A percentile compares a stretch with the other conserved stretches of the same genome.
Evolutionary conservation across 805 yeast genomes (phyloP).

Genomic region (Metschnikowia noctiluminum): DNA sequence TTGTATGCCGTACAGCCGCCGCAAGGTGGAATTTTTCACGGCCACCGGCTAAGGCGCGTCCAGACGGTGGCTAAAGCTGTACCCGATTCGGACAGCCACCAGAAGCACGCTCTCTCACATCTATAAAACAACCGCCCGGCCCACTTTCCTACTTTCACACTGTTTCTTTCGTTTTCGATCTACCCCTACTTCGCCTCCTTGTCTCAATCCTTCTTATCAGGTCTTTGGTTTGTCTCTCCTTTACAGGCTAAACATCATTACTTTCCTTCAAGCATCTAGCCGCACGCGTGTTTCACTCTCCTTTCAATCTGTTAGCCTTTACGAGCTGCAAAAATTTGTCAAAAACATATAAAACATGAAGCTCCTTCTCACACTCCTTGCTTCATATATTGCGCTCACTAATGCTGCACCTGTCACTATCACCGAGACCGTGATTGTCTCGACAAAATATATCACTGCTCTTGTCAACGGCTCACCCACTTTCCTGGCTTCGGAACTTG

Average conservation of each 20-base stretch:
- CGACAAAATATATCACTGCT: constrained; percentile 10
- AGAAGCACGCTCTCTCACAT: constrained; percentile 3
- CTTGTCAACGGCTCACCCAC: constrained; percentile 10
- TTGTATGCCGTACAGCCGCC: background rate
- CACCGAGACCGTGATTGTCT: constrained; percentile 12
- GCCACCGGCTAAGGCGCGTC: background rate
- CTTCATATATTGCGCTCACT: constrained; percentile 8
- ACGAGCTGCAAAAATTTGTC: background rate
- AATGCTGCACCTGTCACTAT: constrained; percentile 13
- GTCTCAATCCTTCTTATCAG: background rate
- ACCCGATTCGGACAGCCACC: constrained; percentile 5
- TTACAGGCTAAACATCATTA: background rate
- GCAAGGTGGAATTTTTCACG: background rate
- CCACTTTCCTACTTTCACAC: background rate
- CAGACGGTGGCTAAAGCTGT: constrained; percentile 2
- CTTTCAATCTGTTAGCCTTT: background rate
- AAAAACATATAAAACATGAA: background rate
- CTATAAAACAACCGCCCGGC: constrained; percentile 6
- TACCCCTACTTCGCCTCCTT: background rate
- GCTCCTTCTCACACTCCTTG: constrained; percentile 6
- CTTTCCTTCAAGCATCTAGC: background rate
- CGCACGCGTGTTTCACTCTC: background rate
- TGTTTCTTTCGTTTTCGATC: background rate
- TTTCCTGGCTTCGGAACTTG: constrained; percentile 1
- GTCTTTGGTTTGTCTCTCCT: background rate